Base-by-base conservation (phyloP, 352 stramenopile species). In the Phytophthora uliginosa region DNA sequence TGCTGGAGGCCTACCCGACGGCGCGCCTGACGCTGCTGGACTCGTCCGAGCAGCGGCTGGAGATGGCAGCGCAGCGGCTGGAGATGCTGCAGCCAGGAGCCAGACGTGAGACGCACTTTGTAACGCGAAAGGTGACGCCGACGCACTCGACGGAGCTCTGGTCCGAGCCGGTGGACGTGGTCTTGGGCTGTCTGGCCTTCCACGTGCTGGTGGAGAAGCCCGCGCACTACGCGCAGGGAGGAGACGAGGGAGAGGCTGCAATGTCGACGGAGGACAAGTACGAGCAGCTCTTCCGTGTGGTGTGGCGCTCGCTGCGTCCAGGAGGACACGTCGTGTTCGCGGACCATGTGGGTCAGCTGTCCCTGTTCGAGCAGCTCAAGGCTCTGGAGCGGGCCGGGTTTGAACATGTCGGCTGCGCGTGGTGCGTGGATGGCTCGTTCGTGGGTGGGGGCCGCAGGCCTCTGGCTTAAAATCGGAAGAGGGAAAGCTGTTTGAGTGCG, bases 391-490 rank as follows among this genome's bases (percentile, higher is more conserved):
- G 59, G 7, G 81, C 83, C 2, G 88, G 88, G 0, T 95, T 94
- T 63, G 73, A 86, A 38, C 86, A 95, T 59, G 81, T 95, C 2
- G 88, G 94, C 63, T 91, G 86, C 33, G 81, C 86, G 40, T 95
- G 88, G 88, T 76, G 88, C 31, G 77, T 93, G 61, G 66, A 69
- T n/a, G 88, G 93, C 45, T 94, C 86, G 45, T 95, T 95, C 45
- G 85, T 94, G 18, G 80, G 85, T 7, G 86, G 88, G 22, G 88
- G 76, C 3, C 78, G 83, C 5, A 84, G 81, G 33, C 83, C 86
- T 13, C 9, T 57, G 18, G 12, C 18, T 54, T 36, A 51, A 31
- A 31, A 31, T 2, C 4, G 7, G 26, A 31, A 31, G 26, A 31
- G 26, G 26, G 26, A 4, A 31, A 31, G 26, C 26, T 31, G 26